Evolutionary conservation across 257 asterid genomes (phyloP), one percentile per base, ranked within the genome.

Genomic region (Solanum pinnatisectum): DNA sequence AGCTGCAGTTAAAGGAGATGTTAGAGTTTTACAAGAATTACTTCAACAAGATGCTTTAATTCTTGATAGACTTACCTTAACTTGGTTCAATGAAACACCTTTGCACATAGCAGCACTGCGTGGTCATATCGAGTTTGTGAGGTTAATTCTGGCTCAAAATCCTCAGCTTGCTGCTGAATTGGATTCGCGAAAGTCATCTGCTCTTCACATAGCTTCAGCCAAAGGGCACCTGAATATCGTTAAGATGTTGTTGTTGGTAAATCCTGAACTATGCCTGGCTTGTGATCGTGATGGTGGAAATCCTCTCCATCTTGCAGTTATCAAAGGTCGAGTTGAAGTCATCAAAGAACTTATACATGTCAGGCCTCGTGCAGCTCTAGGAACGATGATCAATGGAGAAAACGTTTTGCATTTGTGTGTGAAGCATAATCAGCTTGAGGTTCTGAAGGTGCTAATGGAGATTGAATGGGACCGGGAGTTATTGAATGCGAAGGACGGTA

Each of bases 291-390:
- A 90, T 18, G 97, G 97, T 30, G 87, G 92, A 90, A 92, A 92
- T 23, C 95, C 97, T 22, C 82, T 94, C 6, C 95, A 93, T 76
- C 88, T 93, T 7, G 96, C 96, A 1, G 94, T 93, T 65, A 88
- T 92, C n/a, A 90, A 89, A 79, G 96, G 97, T 23, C 93, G 56
- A 3, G 86, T 73, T 25, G 46, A 5, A 52, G 91, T 90, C 10
- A 2, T 92, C 83, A 37, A 63, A 4, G 91, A 87, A 84, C 88
- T 94, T 15, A 23, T 89, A 5, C 44, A 33, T 4, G 13, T 10
- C 2, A 86, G 84, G 8, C 93, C 93, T 1, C 33, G 56, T 12
- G 94, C 94, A 2, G 95, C 91, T 16, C 82, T 88, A 12, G 93
- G 90, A 83, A 93, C 79, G 90, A 65, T 36, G 33, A 92, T 60